These are phyloP conservation scores for Plasmodium relictum DNA, from an alignment of 169 alveolate species.

Conservation along the genomic window DNA sequence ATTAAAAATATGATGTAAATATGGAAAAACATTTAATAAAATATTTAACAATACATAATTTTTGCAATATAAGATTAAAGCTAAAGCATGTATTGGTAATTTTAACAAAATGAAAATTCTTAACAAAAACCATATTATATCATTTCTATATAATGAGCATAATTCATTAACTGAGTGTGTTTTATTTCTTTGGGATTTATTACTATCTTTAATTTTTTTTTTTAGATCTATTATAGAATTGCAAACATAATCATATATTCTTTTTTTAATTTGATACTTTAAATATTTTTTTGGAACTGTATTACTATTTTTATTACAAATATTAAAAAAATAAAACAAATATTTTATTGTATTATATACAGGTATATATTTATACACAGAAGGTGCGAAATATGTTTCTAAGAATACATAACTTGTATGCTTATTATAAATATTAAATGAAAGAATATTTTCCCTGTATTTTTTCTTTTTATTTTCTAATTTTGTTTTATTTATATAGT, in stretches of 20 bases:
- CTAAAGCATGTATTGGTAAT: conserved; percentile 74
- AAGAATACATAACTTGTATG: conserved; percentile 55
- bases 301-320: conserved; percentile 53
- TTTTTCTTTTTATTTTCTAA: conserved; percentile 21
- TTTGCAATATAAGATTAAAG: conserved; percentile 68
- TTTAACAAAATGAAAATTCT: conserved; percentile 66
- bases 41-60: conserved; percentile 67
- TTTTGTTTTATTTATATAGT: conserved; percentile 18
- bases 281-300: conserved; percentile 14
- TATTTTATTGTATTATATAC: conserved; percentile 67
- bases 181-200: conserved; percentile 17
- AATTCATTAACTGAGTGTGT: conserved; percentile 25
- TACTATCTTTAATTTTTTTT: not conserved
- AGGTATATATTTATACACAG: conserved; percentile 74
- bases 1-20: conserved; percentile 57
- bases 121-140: conserved; percentile 73
- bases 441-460: conserved; percentile 39
- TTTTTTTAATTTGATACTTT: conserved; percentile 50
- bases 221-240: conserved; percentile 50
- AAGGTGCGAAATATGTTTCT: conserved; percentile 72
- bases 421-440: conserved; percentile 64
- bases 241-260: conserved; percentile 66
- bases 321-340: conserved; percentile 36
- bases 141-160: conserved; percentile 57
- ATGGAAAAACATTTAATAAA: conserved; percentile 57